phyloP scores from a whole-genome alignment of 1,284 basidiomycete genomes.

The Boletus albobrunnescens region DNA sequence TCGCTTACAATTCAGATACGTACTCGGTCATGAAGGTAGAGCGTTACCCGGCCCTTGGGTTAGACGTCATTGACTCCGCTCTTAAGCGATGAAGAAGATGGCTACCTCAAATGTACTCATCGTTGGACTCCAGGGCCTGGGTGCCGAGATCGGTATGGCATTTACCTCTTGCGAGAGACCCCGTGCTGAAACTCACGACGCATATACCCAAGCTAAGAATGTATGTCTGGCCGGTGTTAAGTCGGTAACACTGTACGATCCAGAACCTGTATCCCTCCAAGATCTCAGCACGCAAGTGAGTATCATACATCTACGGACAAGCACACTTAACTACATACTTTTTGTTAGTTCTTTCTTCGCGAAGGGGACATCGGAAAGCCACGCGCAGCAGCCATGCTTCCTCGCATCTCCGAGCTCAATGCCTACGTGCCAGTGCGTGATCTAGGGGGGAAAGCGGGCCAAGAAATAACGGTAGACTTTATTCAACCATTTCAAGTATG shows the following conservation, averaged over 20 bases:
- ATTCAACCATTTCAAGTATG: conserved; percentile 85
- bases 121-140: conserved; percentile 89
- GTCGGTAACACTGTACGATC: conserved; percentile 95
- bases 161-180: conserved; percentile 5
- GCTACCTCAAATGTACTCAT: conserved; percentile 94
- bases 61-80: conserved; percentile 5
- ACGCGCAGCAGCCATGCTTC: conserved; percentile 81
- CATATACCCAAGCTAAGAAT: conserved; percentile 79
- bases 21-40: conserved; percentile 91
- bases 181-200: conserved; percentile 7
- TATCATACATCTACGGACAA: conserved; percentile 12
- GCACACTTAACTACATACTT: conserved; percentile 5
- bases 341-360: conserved; percentile 86
- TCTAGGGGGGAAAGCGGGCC: conserved; percentile 64
- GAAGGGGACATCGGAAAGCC: conserved; percentile 84
- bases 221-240: conserved; percentile 95
- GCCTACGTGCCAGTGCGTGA: conserved; percentile 92
- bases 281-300: conserved; percentile 91
- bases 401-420: conserved; percentile 94
- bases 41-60: background rate
- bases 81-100: conserved; percentile 97
- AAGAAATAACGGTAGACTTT: conserved; percentile 74
- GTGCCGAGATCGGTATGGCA: conserved; percentile 87
- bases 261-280: conserved; percentile 78
- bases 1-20: conserved; percentile 62